Base-by-base conservation (phyloP, 345 rosid species). In the Alliaria petiolata region DNA sequence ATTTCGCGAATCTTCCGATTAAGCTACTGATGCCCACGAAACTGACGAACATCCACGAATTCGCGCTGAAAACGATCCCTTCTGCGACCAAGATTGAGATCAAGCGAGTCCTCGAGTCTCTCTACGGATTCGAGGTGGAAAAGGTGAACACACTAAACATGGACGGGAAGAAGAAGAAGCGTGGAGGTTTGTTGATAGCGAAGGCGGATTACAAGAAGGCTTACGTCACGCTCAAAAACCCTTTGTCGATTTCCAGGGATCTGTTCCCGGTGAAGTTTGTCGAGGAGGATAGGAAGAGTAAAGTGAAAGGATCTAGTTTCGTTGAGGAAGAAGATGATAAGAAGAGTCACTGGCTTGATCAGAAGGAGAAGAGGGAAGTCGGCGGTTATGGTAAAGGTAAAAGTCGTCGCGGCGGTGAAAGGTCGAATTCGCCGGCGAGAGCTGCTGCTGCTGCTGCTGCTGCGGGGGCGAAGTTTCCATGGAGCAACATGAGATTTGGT, bases 171-270 rank as follows among this genome's bases (percentile, higher is more conserved):
- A 90, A 88, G 84, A 90, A 83, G 93, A 87, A 86, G 76, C 85
- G 91, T 39, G 91, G 97, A 0, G 98, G 99, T 0, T 4, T 89
- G 5, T 64, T 92, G 16, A 69, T 87, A 63, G 96, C 93, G 4
- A 85, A 85, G 51, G 95, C 98, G 33, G 97, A 90, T 62, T 95
- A 90, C 78, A 95, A 95, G 83, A 92, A 92, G 79, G 97, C 98
- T 30, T 95, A 87, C 70, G 85, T 92, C 26, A 90, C 92, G 0
- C 68, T 95, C 2, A 75, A 62, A 57, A 81, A 59, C 28, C 92
- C 97, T 0, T 82, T 92, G 10, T 90, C 96, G 30, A 58, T 92
- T 16, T 86, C 97, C 3, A 79, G 76, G 39, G 89, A 90, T 66
- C 66, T 90, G 31, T 92, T 64, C 65, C 97, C 99, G 0, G 73